Conservation (phyloP, 148 eudicot genomes). For the Pharnaceum exiguum region DNA sequence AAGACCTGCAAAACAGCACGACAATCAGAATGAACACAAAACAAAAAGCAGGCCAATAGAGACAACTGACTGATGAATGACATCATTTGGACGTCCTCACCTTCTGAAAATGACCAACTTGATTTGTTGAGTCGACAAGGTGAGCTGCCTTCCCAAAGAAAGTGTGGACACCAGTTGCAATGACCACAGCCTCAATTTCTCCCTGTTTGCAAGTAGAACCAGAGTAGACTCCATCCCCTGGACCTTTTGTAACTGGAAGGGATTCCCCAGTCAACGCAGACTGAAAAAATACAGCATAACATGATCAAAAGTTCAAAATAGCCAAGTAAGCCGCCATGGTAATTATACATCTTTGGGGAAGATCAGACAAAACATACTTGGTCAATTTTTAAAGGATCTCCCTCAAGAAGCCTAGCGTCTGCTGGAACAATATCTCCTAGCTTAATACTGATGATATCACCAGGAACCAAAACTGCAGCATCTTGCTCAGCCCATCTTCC, state of each 20-base stretch:
- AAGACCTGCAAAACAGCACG: slow-evolving; percentile 51
- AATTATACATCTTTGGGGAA: background rate
- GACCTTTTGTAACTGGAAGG: slow-evolving; percentile 96
- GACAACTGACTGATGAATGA: background rate
- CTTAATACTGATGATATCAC: slow-evolving; percentile 84
- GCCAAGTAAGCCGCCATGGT: background rate
- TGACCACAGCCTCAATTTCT: slow-evolving; percentile 92
- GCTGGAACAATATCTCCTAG: slow-evolving; percentile 97
- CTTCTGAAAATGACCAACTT: slow-evolving; percentile 98
- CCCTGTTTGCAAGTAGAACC: slow-evolving; percentile 99
- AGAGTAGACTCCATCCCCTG: slow-evolving; percentile 95
- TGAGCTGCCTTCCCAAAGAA: slow-evolving; percentile 99
- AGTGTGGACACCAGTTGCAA: slow-evolving; percentile 98
- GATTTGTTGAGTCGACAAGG: slow-evolving; percentile 89
- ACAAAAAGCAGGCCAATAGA: background rate
- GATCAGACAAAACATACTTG: slow-evolving; percentile 42
- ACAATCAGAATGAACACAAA: slow-evolving; percentile 5
- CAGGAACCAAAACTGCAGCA: slow-evolving; percentile 84
- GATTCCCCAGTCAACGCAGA: slow-evolving; percentile 97
- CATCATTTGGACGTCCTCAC: slow-evolving; percentile 29
- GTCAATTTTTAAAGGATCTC: slow-evolving; percentile 96
- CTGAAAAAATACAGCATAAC: no score
- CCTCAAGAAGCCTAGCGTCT: slow-evolving; percentile 95
- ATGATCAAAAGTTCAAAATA: slow-evolving; percentile 15
- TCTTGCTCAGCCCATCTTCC: slow-evolving; percentile 96